Base-by-base conservation (phyloP, 768 basidiomycete species). In the Auriscalpium orientale region DNA sequence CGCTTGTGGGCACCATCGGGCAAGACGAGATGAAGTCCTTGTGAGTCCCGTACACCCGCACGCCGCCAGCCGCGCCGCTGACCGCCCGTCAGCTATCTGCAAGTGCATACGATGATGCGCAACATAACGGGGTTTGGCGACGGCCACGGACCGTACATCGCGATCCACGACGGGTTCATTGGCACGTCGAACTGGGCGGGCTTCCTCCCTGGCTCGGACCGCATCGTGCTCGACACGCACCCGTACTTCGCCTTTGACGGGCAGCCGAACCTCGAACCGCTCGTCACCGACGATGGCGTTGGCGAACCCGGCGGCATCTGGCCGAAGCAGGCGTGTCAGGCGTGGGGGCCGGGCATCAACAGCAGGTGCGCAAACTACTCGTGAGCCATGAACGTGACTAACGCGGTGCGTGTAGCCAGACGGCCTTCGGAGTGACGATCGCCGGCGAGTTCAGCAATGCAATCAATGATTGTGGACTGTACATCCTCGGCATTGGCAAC, bases 381-480 rank as follows among this genome's bases (percentile, higher is more conserved):
- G 43, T 20, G 16, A 5, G 28, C 28, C 2, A 28, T 28, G 4
- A 3, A 7, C 28, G 2, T 8, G 8, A 18, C 15, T 15, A 15
- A 8, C 12, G 35, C 46, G 46, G 16, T 21, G 46, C 46, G 33
- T 38, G 47, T 49, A 78, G 76, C 65, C 79, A 67, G 66, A 69
- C 63, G 56, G 66, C 70, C 9, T 89, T 91, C 62, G 92, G 92
- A 10, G 70, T 92, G 40, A 82, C 83, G 13, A 66, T 85, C 22
- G 83, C 82, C 0, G 92, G 89, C 46, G 91, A 95, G 69, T 92
- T 85, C 69, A 81, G 85, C 51, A 76, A 76, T 2, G 85, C 81
- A 10, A 76, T 75, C 62, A 89, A 86, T 63, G 75, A 81, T 51
- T 89, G 89, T 63, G 87, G 83, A 12, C 70, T 79, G 50, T 80